These are phyloP conservation scores for Hydrangea macrophylla DNA, from an alignment of 148 eudicot species.

Conservation along the genomic window DNA sequence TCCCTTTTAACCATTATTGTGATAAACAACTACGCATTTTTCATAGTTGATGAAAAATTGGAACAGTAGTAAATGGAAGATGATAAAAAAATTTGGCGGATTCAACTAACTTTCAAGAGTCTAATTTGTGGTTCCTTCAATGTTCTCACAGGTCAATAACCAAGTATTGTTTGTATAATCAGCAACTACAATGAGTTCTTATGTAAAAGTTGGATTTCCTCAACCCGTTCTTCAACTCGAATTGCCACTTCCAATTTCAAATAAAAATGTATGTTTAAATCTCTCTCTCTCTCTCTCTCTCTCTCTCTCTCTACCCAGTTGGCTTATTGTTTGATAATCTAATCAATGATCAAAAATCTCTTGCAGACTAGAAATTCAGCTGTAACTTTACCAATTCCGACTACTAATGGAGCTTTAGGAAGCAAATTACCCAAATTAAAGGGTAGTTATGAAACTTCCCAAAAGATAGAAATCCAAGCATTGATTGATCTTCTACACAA, in stretches of 20 bases:
- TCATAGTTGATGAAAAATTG: no score
- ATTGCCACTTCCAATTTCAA: neutral
- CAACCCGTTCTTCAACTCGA: neutral
- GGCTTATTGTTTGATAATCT: neutral
- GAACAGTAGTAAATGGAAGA: no score
- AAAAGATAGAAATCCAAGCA: slow-evolving; percentile 17
- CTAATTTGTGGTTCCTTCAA: no score
- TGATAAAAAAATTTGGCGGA: no score
- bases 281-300: no score
- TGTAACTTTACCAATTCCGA: neutral
- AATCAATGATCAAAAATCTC: neutral
- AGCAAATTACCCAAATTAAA: neutral
- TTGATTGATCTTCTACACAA: slow-evolving; percentile 24
- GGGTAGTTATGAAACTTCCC: neutral
- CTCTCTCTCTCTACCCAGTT: neutral
- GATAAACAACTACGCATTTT: no score
- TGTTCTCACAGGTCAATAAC: neutral
- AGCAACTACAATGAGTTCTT: neutral
- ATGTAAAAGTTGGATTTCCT: neutral
- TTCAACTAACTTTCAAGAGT: no score
- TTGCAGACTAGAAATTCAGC: slow-evolving; percentile 5
- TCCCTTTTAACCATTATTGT: no score
- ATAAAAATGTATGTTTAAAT: neutral
- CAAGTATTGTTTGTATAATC: no score
- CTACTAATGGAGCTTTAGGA: neutral